Base-by-base conservation (phyloP, 2,329 filamentous ascomycete genomes). In the Diplodia sapinea region DNA sequence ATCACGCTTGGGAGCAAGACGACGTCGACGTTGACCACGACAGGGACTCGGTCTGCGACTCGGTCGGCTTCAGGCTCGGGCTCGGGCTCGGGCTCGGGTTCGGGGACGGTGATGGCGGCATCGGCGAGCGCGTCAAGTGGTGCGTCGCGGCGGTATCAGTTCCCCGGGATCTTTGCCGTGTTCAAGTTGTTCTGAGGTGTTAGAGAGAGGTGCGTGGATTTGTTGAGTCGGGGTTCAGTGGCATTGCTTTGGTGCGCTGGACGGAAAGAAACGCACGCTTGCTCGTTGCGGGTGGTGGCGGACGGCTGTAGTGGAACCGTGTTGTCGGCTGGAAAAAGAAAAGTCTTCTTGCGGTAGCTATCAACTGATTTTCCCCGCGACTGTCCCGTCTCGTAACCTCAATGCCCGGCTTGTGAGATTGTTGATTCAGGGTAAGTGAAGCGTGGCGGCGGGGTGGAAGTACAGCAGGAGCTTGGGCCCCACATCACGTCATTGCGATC, bases 401-500 rank as follows among this genome's bases (percentile, higher is more conserved):
- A 26, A 26, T 4, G 26, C 26, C 26, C 26, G 26, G 1, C 26
- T 26, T 26, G 26, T 26, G 26, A 26, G 26, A 26, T 26, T 26
- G 26, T 26, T 26, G 26, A 26, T 4, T 33, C 31, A 9, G 31
- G 31, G 31, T 8, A 9, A 33, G 31, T 8, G 31, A 33, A 33
- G 31, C 6, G 31, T 33, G 31, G 31, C 31, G 31, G 13, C 23
- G 26, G 26, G 51, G 23, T n/a, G n/a, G 54, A 8, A n/a, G 43
- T 8, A 26, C 17, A n/a, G 43, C 17, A 47, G 43, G 8, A 47
- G 43, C 43, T 47, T 33, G 29, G 51, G 51, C 26, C 26, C 6
- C 29, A n/a, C 54, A 20, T 56, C 54, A 56, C 54, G 54, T 56
- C 54, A 56, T 55, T 33, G 51, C 51, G 17, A 29, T 4, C 51